Percentiles rank a stretch among this genome's conserved stretches.
These are phyloP conservation scores for Penicillium atrosanguineum DNA, from an alignment of 495 filamentous ascomycete species.

Conservation along the genomic window DNA sequence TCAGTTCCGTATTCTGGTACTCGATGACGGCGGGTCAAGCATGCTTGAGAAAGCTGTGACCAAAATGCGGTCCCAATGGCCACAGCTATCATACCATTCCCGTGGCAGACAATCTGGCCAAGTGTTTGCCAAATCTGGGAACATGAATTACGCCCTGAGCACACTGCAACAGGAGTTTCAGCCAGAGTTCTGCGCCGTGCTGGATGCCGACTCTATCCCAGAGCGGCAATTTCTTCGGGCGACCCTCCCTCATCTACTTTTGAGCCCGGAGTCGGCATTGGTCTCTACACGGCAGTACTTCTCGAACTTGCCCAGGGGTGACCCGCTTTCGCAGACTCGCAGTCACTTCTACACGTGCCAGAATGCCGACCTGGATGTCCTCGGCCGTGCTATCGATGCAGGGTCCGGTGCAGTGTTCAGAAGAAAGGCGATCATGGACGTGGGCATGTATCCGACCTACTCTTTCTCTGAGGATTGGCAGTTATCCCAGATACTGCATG, in stretches of 20 bases:
- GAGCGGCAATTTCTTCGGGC: slow-evolving; percentile 48
- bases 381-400: slow-evolving; percentile 29
- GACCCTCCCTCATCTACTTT: slow-evolving; percentile 47
- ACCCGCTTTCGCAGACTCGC: slow-evolving; percentile 48
- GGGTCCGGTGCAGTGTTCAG: slow-evolving; percentile 53
- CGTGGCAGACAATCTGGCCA: slow-evolving; percentile 39
- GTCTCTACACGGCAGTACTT: slow-evolving; percentile 43
- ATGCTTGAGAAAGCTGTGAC: slow-evolving; percentile 31
- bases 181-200: slow-evolving; percentile 37
- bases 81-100: slow-evolving; percentile 46
- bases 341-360: slow-evolving; percentile 41
- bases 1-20: slow-evolving; percentile 44
- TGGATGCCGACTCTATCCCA: slow-evolving; percentile 48
- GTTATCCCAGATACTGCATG: slow-evolving; percentile 44
- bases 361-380: slow-evolving; percentile 29
- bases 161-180: slow-evolving; percentile 37
- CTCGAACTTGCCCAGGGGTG: slow-evolving; percentile 49
- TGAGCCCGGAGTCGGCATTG: slow-evolving; percentile 28
- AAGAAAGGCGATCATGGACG: slow-evolving; percentile 39
- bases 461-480: slow-evolving; percentile 52
- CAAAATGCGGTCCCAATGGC: slow-evolving; percentile 24
- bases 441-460: slow-evolving; percentile 48
- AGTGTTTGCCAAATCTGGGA: slow-evolving; percentile 52
- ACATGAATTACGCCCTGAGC: slow-evolving; percentile 51
- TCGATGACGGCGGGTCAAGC: slow-evolving; percentile 47